Evolutionary conservation across 192 early-diverging fungal genomes (phyloP), one percentile per base, ranked within the genome.

Genomic region (Rhizophlyctis rosea): DNA sequence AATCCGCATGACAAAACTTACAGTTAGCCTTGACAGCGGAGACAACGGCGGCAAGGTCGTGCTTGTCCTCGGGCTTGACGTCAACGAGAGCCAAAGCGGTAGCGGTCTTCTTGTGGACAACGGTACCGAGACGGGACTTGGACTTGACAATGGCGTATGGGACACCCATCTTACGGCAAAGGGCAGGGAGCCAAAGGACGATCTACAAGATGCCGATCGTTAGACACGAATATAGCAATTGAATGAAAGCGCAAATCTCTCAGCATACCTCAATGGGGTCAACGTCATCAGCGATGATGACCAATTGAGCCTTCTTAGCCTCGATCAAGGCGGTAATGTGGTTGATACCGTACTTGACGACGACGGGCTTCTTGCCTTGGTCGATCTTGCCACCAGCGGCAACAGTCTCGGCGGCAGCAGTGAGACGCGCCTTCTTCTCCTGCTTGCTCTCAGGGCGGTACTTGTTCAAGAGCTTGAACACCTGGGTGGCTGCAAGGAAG

Each of bases 301-400:
- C 97, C 60, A 99, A 85, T 79, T 90, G 82, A 73, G 97, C 93
- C 88, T 96, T 96, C 92, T 99, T 99, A 81, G 88, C 86, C 86
- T 99, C 97, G 59, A 99, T 78, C 39, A 99, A 85, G 58, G 90
- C 91, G 71, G 94, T 94, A 73, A 99, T 90, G 85, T 99, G 97
- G 87, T 99, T 99, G 79, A 99, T 93, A 83, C 97, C 97, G 82
- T 94, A 93, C 91, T 99, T 98, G 84, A 99, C 89, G 58, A 91
- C 78, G 71, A 87, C 76, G 59, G 94, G 94, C 92, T 98, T 98
- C 83, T 92, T 90, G 67, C 88, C 78, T 67, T 84, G 78, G 67
- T 91, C 90, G 58, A 87, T 83, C 89, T 93, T 91, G 82, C 86
- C 84, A 39, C 86, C 87, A 64, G 90, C 89, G 52, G 91, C 91